Conservation (phyloP, 371 early-diverging fungal genomes). For the Mucor ambiguus region DNA sequence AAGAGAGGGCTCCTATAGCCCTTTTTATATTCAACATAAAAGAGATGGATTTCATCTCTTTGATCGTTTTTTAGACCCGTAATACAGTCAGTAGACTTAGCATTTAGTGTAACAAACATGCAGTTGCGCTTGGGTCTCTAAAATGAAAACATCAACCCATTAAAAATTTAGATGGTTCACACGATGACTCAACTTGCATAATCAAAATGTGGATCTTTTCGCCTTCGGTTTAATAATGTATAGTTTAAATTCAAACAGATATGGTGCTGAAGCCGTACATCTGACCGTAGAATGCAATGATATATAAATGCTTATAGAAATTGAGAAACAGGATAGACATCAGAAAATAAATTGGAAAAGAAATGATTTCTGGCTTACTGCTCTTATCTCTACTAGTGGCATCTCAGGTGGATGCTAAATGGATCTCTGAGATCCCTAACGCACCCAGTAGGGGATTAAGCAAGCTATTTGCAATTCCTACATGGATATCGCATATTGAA, state of each 20-base stretch:
- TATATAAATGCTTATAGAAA: not conserved
- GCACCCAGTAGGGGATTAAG: constrained; percentile 23
- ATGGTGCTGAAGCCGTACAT: not conserved
- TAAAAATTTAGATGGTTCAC: not conserved
- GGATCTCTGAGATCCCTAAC: constrained; percentile 26
- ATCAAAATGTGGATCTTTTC: not conserved
- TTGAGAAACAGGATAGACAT: not conserved
- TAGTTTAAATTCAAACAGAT: not conserved
- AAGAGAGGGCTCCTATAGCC: not conserved
- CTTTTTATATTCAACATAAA: not conserved
- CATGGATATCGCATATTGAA: constrained; percentile 33
- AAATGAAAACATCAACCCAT: not conserved
- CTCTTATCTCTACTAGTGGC: not conserved
- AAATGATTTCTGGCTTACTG: constrained; percentile 1
- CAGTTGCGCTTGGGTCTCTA: not conserved
- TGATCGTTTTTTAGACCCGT: not conserved
- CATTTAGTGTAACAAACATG: not conserved
- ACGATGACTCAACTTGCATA: constrained; percentile 18
- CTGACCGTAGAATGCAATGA: not conserved
- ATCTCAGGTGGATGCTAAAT: constrained; percentile 16
- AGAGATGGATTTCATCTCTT: not conserved
- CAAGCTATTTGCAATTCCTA: constrained; percentile 29
- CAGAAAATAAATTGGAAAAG: not conserved
- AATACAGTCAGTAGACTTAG: too few relatives aligned
- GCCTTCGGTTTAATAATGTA: not conserved